phyloP scores from a whole-genome alignment of 1,139 yeast species.

The Fermentozyma sake region DNA sequence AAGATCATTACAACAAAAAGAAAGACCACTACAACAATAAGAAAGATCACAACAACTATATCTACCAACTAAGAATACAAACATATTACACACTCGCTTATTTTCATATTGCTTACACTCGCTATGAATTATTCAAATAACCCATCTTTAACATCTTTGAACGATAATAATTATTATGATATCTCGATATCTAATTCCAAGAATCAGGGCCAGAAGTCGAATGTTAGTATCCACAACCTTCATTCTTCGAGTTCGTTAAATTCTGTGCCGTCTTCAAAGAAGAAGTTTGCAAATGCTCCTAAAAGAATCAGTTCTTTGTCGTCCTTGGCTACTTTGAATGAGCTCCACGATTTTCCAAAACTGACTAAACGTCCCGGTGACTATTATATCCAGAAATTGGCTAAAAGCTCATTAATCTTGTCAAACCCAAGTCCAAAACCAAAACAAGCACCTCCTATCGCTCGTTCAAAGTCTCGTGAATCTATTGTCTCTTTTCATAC shows the following conservation, averaged over 20 bases:
- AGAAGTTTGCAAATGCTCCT: conserved; percentile 11
- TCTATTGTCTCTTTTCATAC: conserved; percentile 35
- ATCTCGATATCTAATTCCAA: conserved; percentile 16
- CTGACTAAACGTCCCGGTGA: conserved; percentile 43
- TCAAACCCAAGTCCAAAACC: conserved; percentile 3
- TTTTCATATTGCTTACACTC: conserved; percentile 1
- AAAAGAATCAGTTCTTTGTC: conserved; percentile 26
- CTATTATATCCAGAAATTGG: conserved; percentile 34
- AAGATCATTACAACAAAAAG: no score
- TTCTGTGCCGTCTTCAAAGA: conserved; percentile 6
- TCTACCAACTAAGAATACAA: no score
- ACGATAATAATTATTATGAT: conserved; percentile 28
- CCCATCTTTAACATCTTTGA: conserved; percentile 15
- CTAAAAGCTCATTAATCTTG: conserved; percentile 9
- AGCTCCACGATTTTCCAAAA: conserved; percentile 5
- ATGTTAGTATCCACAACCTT: conserved; percentile 4
- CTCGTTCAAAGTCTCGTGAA: conserved; percentile 33
- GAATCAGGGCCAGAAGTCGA: conserved; percentile 2
- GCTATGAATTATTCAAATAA: conserved; percentile 7
- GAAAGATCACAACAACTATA: no score
- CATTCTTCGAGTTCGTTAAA: conserved; percentile 6
- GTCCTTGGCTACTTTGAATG: conserved; percentile 21
- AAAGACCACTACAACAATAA: neutral
- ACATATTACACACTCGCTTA: conserved; percentile 1
- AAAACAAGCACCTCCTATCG: conserved; percentile 5